Base-by-base conservation (phyloP, 441 rosid species). In the Viola pubescens region DNA sequence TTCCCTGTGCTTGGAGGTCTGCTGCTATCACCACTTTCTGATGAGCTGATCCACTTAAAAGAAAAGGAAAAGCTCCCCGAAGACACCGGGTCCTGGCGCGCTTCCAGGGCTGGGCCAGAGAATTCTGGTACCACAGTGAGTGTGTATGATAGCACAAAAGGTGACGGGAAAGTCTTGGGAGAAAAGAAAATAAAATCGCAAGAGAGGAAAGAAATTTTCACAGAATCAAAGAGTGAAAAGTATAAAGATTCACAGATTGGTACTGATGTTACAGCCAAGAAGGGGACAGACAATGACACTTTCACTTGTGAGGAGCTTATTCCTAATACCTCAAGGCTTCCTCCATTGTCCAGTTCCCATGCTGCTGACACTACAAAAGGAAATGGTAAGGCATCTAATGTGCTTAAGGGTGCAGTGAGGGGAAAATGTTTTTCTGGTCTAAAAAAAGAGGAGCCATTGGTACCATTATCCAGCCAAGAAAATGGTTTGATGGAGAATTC, bases 301-400 rank as follows among this genome's bases (percentile, higher is more conserved):
- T 52, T 70, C 63, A 69, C 66, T 51, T 79, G 76, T n/a, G 88
- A 87, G 71, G 90, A 87, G 70, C 86, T 86, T 75, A 82, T 94
- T 70, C 75, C 83, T n/a, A 75, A 79, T 73, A 74, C 94, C 48
- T 38, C 82, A 77, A 81, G 75, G 81, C 88, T 85, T 70, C 91
- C 96, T 50, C 75, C 86, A 63, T 61, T 87, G 59, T 85, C 87
- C 64, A 75, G 73, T 77, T 65, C 77, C 44, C 63, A 68, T 60
- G 71, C 78, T 56, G 68, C 67, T 40, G 41, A 78, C 39, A 56
- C 51, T 57, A 57, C 63, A 44, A 80, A 79, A 75, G 67, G 71
- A 73, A 58, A 40, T 39, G 57, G 48, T 67, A 75, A 69, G 70
- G 40, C 70, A 66, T 69, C 77, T 54, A 61, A 71, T 70, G 37